Evolutionary conservation across 768 basidiomycete genomes (phyloP), one percentile per base, ranked within the genome.

Genomic region (Naematelia aurantialba): DNA sequence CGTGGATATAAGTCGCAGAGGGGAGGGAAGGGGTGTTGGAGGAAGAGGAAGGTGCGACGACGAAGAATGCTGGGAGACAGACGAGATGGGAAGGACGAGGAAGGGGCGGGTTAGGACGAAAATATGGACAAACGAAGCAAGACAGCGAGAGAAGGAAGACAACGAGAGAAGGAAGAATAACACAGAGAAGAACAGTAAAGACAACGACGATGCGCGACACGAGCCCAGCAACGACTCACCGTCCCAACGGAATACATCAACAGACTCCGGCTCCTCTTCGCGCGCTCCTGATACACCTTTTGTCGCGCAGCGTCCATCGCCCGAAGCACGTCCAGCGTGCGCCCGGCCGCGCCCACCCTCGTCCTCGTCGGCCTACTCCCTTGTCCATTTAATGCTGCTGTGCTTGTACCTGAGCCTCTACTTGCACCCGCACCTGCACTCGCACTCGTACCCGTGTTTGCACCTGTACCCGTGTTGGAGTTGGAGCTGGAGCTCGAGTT

Each of bases 221-320:
- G n/a, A n/a, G n/a, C n/a, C n/a, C n/a, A n/a, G n/a, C n/a, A n/a
- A 52, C 19, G 5, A 69, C 72, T 61, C 55, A 73, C 72, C 4
- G 64, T 54, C 1, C 72, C 72, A 4, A 58, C 48, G n/a, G 66
- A 52, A 54, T 73, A 73, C 26, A 73, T 54, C 47, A 70, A 52
- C 17, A 67, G 53, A 26, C 47, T 63, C 58, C 65, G 46, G 51
- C 58, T 65, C 51, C 58, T 58, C 51, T 65, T 60, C 3, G 60
- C 31, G 26, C 69, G 45, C 45, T 70, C 72, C n/a, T 51, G 60
- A 58, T 70, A 73, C 59, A 73, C 62, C 34, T 57, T 67, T 53
- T 39, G 34, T 39, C 34, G 8, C 8, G 34, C 34, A 17, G 34
- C 8, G 17, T 39, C 34, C 34, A 39, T 39, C 34, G 17, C 8